Evolutionary conservation across 495 filamentous ascomycete species (phyloP), one percentile per base, ranked within the genome.

Genomic region (Penicilliopsis zonata): DNA sequence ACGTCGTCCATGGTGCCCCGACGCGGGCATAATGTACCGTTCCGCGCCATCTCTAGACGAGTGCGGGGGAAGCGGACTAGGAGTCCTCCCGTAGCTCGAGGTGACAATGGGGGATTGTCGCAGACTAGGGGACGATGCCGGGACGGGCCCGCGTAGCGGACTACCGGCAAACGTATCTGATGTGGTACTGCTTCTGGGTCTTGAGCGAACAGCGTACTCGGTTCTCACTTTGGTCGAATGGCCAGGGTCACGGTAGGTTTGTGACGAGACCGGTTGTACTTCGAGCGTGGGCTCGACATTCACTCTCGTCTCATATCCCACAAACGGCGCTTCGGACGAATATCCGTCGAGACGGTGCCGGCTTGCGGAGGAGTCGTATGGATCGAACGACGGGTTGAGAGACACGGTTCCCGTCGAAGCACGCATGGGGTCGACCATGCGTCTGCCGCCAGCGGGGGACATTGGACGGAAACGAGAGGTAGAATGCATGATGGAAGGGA

Each of bases 401-500:
- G 53, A 46, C 21, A 68, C 50, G 20, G 52, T 66, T 16, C 62
- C 63, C n/a, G 63, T 68, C 9, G 63, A 68, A 12, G 63, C 59
- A 13, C 63, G 54, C 50, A 63, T 53, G 9, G 63, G 56, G 28
- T 65, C 61, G 13, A 46, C 37, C 37, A 59, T 22, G 33, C 59
- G 53, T 22, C 49, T 47, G 32, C 45, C 48, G 14, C 41, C 41
- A n/a, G n/a, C n/a, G 6, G 63, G 60, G 17, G 63, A 65, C 9
- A 53, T 40, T 36, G 52, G 44, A 18, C 47, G 52, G 33, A 43
- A 46, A 31, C 43, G 44, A 27, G 44, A 35, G 15, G 46, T 34
- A 28, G 46, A 39, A 28, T 34, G 36, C 46, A 52, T 55, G 13
- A 9, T 22, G 38, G n/a, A n/a, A n/a, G n/a, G n/a, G n/a, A n/a